Conservation (phyloP, 2,329 filamentous ascomycete genomes). For the Parascedosporium putredinis region DNA sequence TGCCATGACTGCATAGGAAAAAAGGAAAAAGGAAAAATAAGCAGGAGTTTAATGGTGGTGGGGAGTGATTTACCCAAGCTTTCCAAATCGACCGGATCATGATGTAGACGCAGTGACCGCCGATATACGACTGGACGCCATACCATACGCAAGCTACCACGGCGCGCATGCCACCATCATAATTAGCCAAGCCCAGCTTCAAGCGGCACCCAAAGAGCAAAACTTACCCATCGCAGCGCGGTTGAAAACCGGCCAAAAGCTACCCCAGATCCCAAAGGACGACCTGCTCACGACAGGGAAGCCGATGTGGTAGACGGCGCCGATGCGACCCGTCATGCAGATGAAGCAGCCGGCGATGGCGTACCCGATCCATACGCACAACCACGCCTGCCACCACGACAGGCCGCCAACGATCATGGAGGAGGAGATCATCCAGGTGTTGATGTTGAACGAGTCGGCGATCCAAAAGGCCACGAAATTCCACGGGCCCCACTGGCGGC, state of each 20-base stretch:
- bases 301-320: conserved; percentile 77
- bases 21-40: too few relatives aligned
- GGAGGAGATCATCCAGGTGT: conserved; percentile 89
- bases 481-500: conserved; percentile 75
- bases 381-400: conserved; percentile 86
- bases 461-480: conserved; percentile 89
- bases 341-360: conserved; percentile 66
- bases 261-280: conserved; percentile 83
- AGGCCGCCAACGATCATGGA: conserved; percentile 69
- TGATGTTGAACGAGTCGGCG: conserved; percentile 78
- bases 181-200: background rate
- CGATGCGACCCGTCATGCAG: conserved; percentile 69
- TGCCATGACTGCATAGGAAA: background rate
- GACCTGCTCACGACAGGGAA: conserved; percentile 73
- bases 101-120: conserved; percentile 72
- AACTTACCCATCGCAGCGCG: conserved; percentile 62
- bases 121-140: conserved; percentile 77
- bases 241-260: conserved; percentile 81
- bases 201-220: background rate
- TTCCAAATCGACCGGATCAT: conserved; percentile 85
- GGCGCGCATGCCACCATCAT: background rate
- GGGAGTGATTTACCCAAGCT: conserved; percentile 39
- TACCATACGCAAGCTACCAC: conserved; percentile 68
- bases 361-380: conserved; percentile 85
- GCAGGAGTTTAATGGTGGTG: too few relatives aligned